Evolutionary conservation across 257 asterid species (phyloP).

Genomic region (Striga asiatica): DNA sequence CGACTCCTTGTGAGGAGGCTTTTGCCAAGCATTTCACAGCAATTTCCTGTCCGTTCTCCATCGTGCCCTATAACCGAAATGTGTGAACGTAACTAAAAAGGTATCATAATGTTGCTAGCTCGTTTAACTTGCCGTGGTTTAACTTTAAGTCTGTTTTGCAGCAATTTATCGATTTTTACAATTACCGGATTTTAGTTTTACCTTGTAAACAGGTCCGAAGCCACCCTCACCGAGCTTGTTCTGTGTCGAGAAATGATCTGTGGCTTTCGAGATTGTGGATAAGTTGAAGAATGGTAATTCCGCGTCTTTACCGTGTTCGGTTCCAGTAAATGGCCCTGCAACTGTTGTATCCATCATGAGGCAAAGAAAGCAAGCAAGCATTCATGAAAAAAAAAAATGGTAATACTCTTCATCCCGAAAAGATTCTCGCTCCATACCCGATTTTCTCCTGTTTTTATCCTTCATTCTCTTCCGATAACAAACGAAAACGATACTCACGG

Average conservation of each 20-base stretch:
- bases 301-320: neutral
- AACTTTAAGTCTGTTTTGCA: too few species aligned
- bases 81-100: neutral
- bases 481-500: neutral
- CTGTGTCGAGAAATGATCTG: slow-evolving; percentile 1
- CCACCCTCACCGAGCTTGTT: slow-evolving; percentile 10
- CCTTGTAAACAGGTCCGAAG: neutral
- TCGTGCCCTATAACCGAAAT: neutral
- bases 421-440: too few species aligned
- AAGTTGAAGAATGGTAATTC: neutral
- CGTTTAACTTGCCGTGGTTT: too few species aligned
- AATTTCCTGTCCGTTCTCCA: neutral
- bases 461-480: neutral
- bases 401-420: too few species aligned
- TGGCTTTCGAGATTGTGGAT: slow-evolving; percentile 3
- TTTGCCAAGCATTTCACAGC: neutral
- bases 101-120: neutral
- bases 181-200: too few species aligned
- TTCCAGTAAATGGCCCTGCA: neutral
- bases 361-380: too few species aligned
- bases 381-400: too few species aligned
- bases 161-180: too few species aligned
- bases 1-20: neutral
- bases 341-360: neutral
- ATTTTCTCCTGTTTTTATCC: neutral